Evolutionary conservation across 2,329 filamentous ascomycete species (phyloP), one percentile per base, ranked within the genome.

Genomic region (Hortaea werneckii): DNA sequence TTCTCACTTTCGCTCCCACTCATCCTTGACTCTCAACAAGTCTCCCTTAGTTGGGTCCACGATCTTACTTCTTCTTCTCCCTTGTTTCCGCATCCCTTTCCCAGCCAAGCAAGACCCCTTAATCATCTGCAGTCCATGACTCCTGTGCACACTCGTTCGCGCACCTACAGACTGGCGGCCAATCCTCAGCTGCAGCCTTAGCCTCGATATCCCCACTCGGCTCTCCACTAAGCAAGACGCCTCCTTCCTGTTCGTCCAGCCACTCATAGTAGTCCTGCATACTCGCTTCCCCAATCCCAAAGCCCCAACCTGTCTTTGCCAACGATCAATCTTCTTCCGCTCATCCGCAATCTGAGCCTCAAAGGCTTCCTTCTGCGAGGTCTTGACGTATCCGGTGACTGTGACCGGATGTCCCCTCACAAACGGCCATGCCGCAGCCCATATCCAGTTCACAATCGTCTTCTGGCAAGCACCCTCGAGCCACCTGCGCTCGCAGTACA

Each of bases 381-480:
- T 42, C 40, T 58, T 59, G 29, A 58, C 39, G 40, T 46, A 57
- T 3, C 60, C 60, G 3, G 34, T 48, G 29, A 63, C 12, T 13
- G 27, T 42, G 4, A 62, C 47, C 3, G 56, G 52, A 38, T 58
- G 55, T 12, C 55, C 51, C 26, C 47, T 45, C 7, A 62, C 41
- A 28, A 43, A 58, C 1, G 48, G 53, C 43, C 47, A 53, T 4
- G 57, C 55, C 6, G 45, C 47, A 3, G 50, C 45, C 9, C 62
- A 45, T 20, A 62, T 54, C 44, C 47, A 51, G 9, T 51, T 48
- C 7, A 55, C 50, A 5, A 49, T 44, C 3, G 43, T 43, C 27
- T 49, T 51, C 29, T 62, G 59, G 43, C 59, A 63, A 3, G 40
- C 48, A 8, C 45, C 43, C 13, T 49, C 47, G 6, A 50, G 34